phyloP scores from a whole-genome alignment of 352 stramenopile genomes.

The Phytophthora citricola region DNA sequence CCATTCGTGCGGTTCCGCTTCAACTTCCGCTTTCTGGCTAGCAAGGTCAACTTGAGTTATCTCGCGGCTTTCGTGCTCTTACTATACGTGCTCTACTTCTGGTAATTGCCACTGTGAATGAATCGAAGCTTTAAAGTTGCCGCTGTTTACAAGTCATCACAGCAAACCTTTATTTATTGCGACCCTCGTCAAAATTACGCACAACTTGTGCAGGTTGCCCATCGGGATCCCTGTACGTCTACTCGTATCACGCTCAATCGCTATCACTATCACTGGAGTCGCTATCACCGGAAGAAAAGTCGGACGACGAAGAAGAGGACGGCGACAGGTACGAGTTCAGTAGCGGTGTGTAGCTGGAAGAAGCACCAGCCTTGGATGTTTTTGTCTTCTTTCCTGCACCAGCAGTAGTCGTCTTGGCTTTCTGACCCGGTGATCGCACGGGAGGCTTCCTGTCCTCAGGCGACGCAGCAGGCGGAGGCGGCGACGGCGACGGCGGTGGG shows the following conservation, averaged over 20 bases:
- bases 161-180: constrained; percentile 24
- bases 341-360: constrained; percentile 38
- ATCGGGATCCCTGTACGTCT: constrained; percentile 23
- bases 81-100: constrained; percentile 76
- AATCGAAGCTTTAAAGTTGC: constrained; percentile 3
- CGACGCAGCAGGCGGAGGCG: constrained; percentile 33
- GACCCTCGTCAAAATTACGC: constrained; percentile 31
- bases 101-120: constrained; percentile 37
- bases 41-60: constrained; percentile 85
- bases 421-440: constrained; percentile 12
- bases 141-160: constrained; percentile 13
- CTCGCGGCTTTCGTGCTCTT: constrained; percentile 62
- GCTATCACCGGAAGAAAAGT: constrained; percentile 81
- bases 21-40: constrained; percentile 89
- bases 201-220: constrained; percentile 27
- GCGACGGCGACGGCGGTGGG: constrained; percentile 34
- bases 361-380: constrained; percentile 8
- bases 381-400: constrained; percentile 31
- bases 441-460: constrained; percentile 20
- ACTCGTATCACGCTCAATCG: constrained; percentile 40
- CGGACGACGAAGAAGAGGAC: constrained; percentile 82
- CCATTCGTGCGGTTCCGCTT: constrained; percentile 70
- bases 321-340: constrained; percentile 72
- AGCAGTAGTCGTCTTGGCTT: constrained; percentile 20
- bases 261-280: constrained; percentile 68